Base-by-base conservation (phyloP, 805 yeast genomes). In the Ogataea angusta region DNA sequence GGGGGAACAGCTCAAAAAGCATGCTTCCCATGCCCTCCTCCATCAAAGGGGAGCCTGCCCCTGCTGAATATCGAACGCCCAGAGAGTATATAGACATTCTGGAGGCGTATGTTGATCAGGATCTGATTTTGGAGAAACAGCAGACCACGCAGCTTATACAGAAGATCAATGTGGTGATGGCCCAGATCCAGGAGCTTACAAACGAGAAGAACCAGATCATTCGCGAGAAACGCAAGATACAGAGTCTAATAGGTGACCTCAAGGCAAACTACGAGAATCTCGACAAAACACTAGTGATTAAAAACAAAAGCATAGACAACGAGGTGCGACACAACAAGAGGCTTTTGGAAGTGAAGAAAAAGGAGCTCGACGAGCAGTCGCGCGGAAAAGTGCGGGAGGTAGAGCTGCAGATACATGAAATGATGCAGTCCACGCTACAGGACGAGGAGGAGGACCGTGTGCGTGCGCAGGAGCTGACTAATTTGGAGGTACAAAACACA, bases 291-390 rank as follows among this genome's bases (percentile, higher is more conserved):
- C 38, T 54, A 26, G 24, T 47, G 34, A 37, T 53, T 18, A 45
- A 50, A 47, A 31, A 50, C 40, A 44, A 32, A 13, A 33, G 46
- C 3, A 42, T 47, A 16, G 49, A 49, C 9, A 48, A 38, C 31
- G 58, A 54, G 42, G 60, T 68, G 6, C 53, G 53, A n/a, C 56
- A 51, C 15, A 51, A 51, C 30, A 25, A 30, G 17, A 37, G 30
- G 43, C 33, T 67, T 58, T 23, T 49, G 50, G 42, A 63, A 53
- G 21, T 53, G 58, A 51, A 53, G 66, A 60, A 66, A 63, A 53
- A 60, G 53, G 63, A 62, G 51, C 42, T 50, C 17, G 41, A 48
- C 2, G 41, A 43, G 5, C 31, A 42, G 2, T 48, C 45, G 30
- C 45, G 42, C 18, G 44, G 46, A 23, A 51, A 51, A 23, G 36